A percentile compares a stretch with the other conserved stretches of the same genome.
Conservation (phyloP, 768 basidiomycete genomes). For the Termitomyces heimii region DNA sequence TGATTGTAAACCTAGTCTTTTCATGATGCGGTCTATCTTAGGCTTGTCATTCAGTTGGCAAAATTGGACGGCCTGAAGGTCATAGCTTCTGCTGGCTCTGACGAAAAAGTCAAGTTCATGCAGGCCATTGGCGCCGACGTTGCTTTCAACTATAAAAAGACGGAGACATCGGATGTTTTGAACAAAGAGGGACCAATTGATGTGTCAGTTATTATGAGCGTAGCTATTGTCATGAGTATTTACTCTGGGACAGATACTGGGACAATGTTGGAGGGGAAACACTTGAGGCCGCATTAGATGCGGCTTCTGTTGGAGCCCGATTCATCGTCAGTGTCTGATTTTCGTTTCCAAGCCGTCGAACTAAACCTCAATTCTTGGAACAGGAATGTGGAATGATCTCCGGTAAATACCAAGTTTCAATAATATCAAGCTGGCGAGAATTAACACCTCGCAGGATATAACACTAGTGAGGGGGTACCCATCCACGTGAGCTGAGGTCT, state of each 20-base stretch:
- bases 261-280: conserved; percentile 57
- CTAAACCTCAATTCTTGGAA: not conserved
- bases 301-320: conserved; percentile 35
- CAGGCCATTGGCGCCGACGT: conserved; percentile 57
- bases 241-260: conserved; percentile 32
- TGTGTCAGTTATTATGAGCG: not conserved
- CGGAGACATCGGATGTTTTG: conserved; percentile 42
- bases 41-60: conserved; percentile 45
- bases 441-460: conserved; percentile 18
- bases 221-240: not conserved
- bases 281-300: conserved; percentile 50
- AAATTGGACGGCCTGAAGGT: conserved; percentile 52
- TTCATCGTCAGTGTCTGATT: conserved; percentile 31
- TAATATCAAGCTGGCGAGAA: not conserved
- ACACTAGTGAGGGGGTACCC: conserved; percentile 18
- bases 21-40: conserved; percentile 6
- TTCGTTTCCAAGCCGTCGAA: not conserved
- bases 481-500: conserved; percentile 18
- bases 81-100: conserved; percentile 64
- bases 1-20: not conserved
- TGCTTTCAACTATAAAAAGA: conserved; percentile 70
- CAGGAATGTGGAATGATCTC: conserved; percentile 36
- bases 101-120: conserved; percentile 63
- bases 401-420: conserved; percentile 5
- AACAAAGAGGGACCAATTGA: conserved; percentile 27